Evolutionary conservation across 2,329 filamentous ascomycete genomes (phyloP), one percentile per base, ranked within the genome.

Genomic region (Colletotrichum eremochloae): DNA sequence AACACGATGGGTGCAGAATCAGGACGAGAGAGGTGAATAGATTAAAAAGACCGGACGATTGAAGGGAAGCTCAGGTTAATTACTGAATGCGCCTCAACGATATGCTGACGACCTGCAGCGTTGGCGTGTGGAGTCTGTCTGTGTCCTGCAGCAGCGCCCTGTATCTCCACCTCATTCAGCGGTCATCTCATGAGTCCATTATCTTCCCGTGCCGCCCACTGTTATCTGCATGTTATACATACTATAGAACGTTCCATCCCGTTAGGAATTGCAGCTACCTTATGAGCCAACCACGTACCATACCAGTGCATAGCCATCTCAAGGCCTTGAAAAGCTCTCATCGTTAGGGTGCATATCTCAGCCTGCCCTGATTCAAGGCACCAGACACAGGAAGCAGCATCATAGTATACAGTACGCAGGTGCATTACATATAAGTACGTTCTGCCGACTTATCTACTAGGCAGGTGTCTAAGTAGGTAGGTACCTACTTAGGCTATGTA

Each of bases 71-170:
- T 61, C 18, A 5, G 42, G 31, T 46, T 55, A 33, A 29, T 31
- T 63, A 14, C 44, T 52, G 44, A 33, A 24, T 18, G 44, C 14
- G 18, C 44, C 44, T 50, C 20, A 18, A 57, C 11, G 31, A 57
- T 36, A 14, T 3, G 53, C 38, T 42, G 56, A 29, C 20, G 12
- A 57, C 53, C 33, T 57, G 53, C 33, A 63, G 60, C 7, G 31
- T 36, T 60, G 42, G n/a, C 65, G n/a, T 40, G 65, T 46, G 67
- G 62, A 46, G 38, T 42, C n/a, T n/a, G 24, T 63, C 46, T 38
- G 24, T 63, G 44, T 69, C 53, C 55, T 60, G 24, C 24, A 33
- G 15, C 67, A 69, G 67, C 42, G 33, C 44, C 38, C 55, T 70
- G 44, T 55, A 55, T 70, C 53, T 24, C 63, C 63, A 52, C 67